A percentile compares a stretch with the other conserved stretches of the same genome.
phyloP scores from a whole-genome alignment of 768 basidiomycete species.

The Favolaschia claudopus region DNA sequence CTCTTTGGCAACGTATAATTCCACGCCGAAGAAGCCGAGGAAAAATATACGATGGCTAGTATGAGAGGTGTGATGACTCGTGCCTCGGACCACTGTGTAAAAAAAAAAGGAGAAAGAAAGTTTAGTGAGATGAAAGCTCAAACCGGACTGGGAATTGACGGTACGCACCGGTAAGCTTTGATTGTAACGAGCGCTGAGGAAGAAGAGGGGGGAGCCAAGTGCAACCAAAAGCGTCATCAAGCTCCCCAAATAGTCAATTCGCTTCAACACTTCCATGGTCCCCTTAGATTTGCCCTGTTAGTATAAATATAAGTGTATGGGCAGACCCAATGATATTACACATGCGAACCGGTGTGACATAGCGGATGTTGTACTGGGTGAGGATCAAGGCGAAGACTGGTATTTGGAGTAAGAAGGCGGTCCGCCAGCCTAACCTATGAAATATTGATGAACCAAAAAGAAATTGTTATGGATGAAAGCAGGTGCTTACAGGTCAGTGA shows the following conservation, averaged over 20 bases:
- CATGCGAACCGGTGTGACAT: slow-evolving; percentile 68
- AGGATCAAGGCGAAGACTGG: slow-evolving; percentile 67
- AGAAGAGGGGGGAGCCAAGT: slow-evolving; percentile 68
- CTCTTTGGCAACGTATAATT: slow-evolving; percentile 69
- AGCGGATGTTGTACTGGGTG: slow-evolving; percentile 64
- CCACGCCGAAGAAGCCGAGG: slow-evolving; percentile 65
- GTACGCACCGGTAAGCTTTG: slow-evolving; percentile 65
- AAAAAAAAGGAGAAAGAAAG: slow-evolving; percentile 11
- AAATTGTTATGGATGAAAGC: background rate
- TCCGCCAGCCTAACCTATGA: slow-evolving; percentile 78
- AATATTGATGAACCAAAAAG: too few species aligned
- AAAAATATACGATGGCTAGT: slow-evolving; percentile 51
- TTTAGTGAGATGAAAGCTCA: too few species aligned
- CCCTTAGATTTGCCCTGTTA: slow-evolving; percentile 71
- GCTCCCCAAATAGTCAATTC: slow-evolving; percentile 84
- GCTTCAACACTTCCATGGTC: slow-evolving; percentile 69
- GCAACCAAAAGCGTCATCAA: slow-evolving; percentile 63
- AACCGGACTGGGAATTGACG: background rate
- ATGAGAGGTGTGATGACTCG: slow-evolving; percentile 61
- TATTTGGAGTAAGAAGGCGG: slow-evolving; percentile 79
- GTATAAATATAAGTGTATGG: background rate
- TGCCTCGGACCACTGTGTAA: slow-evolving; percentile 66
- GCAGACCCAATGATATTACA: slow-evolving; percentile 7
- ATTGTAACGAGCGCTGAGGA: slow-evolving; percentile 75
- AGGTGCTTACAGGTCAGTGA: slow-evolving; percentile 59